Conservation (phyloP, 805 yeast genomes). For the Candida schatavii region DNA sequence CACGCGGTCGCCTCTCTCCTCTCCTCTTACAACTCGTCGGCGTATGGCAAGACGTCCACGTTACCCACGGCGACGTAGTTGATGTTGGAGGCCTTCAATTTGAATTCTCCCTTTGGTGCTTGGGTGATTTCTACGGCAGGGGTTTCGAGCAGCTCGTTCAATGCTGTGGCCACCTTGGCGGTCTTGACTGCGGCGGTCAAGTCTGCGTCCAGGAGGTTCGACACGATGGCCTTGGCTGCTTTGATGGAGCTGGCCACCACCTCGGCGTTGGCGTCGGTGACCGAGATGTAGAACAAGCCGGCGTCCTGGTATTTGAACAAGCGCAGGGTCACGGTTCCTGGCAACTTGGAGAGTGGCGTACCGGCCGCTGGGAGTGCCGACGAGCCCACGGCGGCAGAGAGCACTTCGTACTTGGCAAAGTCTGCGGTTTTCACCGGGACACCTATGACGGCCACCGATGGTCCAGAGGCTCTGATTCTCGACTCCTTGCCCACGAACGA, state of each 20-base stretch:
- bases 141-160: conserved; percentile 35
- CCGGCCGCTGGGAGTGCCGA: conserved; percentile 54
- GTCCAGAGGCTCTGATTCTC: conserved; percentile 62
- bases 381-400: conserved; percentile 65
- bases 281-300: conserved; percentile 72
- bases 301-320: conserved; percentile 71
- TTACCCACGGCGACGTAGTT: conserved; percentile 91
- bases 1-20: too few species aligned
- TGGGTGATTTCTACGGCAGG: conserved; percentile 30
- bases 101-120: conserved; percentile 32
- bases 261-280: conserved; percentile 56
- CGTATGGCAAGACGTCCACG: conserved; percentile 79
- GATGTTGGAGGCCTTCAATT: conserved; percentile 52
- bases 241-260: conserved; percentile 61
- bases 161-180: conserved; percentile 42
- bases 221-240: conserved; percentile 47
- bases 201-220: conserved; percentile 40
- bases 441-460: conserved; percentile 75
- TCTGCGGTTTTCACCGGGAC: conserved; percentile 67
- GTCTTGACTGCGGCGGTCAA: conserved; percentile 53
- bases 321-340: conserved; percentile 46
- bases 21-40: conserved; percentile 90
- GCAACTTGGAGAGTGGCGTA: conserved; percentile 47
- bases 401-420: conserved; percentile 64
- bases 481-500: conserved; percentile 63